A percentile compares a stretch with the other conserved stretches of the same genome.
These are phyloP conservation scores for Phaseolus lunatus DNA, from an alignment of 306 rosid species.

Conservation along the genomic window DNA sequence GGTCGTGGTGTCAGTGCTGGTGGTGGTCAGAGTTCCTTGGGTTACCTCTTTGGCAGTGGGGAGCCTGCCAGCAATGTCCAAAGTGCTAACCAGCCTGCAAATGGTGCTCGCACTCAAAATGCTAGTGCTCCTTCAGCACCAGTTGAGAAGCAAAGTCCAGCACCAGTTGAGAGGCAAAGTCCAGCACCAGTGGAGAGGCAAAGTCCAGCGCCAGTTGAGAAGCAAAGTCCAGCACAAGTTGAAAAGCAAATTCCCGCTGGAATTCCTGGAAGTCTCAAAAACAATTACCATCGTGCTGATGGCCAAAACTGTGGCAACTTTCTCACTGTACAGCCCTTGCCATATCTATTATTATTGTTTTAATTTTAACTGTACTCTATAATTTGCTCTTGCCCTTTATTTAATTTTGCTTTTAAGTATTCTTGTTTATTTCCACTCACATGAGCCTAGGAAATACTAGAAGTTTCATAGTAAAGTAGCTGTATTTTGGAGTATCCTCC, in stretches of 20 bases:
- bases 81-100: constrained; percentile 44
- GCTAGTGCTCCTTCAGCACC: constrained; percentile 50
- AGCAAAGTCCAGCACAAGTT: constrained; percentile 53
- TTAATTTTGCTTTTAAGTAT: not conserved
- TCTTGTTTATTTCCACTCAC: constrained; percentile 3
- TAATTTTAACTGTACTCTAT: constrained; percentile 1
- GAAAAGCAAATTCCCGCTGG: constrained; percentile 74
- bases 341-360: constrained; percentile 24
- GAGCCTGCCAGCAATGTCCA: constrained; percentile 52
- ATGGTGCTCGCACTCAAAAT: constrained; percentile 44
- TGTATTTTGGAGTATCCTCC: not conserved
- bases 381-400: constrained; percentile 5
- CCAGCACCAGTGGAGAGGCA: constrained; percentile 63
- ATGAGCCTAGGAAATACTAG: constrained; percentile 34
- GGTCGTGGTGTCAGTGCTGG: constrained; percentile 88
- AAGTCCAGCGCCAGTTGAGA: constrained; percentile 61
- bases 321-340: constrained; percentile 67
- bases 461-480: not conserved
- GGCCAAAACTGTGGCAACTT: constrained; percentile 97
- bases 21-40: constrained; percentile 88
- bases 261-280: constrained; percentile 68
- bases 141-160: constrained; percentile 59
- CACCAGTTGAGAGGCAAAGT: constrained; percentile 52
- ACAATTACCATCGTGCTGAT: constrained; percentile 79
- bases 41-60: constrained; percentile 78